Conservation (phyloP, 2,329 filamentous ascomycete species). For the Penicillium sp. region DNA sequence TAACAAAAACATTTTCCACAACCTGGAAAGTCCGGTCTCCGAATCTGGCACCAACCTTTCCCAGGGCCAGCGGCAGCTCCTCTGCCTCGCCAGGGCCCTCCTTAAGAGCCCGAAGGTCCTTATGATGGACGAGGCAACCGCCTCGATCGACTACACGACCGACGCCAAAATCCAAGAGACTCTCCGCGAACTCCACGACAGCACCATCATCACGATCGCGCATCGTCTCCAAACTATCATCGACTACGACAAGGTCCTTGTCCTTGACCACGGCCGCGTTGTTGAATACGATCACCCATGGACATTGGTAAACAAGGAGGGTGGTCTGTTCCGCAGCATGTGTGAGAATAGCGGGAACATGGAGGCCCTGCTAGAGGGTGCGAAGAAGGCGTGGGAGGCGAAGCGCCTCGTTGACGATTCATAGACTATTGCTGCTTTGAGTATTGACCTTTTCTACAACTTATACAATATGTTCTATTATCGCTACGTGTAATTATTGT, state of each 20-base stretch:
- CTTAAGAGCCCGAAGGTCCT: constrained; percentile 90
- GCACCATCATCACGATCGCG: constrained; percentile 95
- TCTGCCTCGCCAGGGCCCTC: constrained; percentile 90
- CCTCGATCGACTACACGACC: constrained; percentile 95
- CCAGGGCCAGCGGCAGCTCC: constrained; percentile 91
- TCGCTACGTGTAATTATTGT: constrained; percentile 7
- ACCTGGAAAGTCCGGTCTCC: constrained; percentile 79
- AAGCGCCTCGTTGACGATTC: constrained; percentile 53
- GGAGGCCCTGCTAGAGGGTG: constrained; percentile 60
- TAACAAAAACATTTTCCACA: constrained; percentile 95
- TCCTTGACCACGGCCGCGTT: constrained; percentile 85
- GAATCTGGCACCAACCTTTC: constrained; percentile 95
- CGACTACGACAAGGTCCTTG: constrained; percentile 96
- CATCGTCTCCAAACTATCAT: constrained; percentile 96
- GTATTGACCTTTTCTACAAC: not conserved
- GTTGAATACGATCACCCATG: constrained; percentile 91
- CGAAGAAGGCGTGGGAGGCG: constrained; percentile 55
- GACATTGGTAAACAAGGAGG: constrained; percentile 74
- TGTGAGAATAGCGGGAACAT: constrained; percentile 71
- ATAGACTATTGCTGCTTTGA: constrained; percentile 23
- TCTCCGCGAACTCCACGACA: constrained; percentile 82
- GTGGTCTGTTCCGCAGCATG: constrained; percentile 70
- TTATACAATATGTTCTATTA: constrained; percentile 16
- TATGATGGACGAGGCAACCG: constrained; percentile 99
- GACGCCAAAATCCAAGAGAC: constrained; percentile 96